Conservation (phyloP, 179 eudicot genomes). For the Silene noctiflora region DNA sequence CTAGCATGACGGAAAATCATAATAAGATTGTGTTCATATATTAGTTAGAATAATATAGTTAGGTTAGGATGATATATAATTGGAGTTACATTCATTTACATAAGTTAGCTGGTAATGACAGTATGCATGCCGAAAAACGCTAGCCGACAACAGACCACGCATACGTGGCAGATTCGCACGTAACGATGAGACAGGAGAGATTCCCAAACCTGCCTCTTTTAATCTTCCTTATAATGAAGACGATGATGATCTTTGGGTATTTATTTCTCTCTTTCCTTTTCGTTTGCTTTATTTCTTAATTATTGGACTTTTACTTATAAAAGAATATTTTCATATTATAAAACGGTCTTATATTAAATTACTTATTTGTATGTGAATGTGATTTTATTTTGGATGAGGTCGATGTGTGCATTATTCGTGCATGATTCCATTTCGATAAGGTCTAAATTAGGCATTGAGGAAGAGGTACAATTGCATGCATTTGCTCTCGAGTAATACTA, state of each 20-base stretch:
- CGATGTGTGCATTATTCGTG: no score
- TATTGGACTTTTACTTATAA: background rate
- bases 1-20: no score
- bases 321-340: no score
- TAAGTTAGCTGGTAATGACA: constrained; percentile 26
- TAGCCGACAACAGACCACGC: constrained; percentile 88
- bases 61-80: background rate
- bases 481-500: no score
- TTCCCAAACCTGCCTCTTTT: constrained; percentile 47
- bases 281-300: background rate
- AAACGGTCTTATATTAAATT: no score
- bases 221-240: constrained; percentile 46
- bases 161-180: constrained; percentile 97
- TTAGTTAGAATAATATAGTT: no score
- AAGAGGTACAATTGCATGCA: no score
- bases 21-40: no score
- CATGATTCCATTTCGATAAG: no score
- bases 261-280: background rate
- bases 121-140: constrained; percentile 95
- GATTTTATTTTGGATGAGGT: no score
- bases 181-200: constrained; percentile 71
- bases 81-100: background rate
- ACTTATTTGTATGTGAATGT: no score
- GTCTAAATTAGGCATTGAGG: no score
- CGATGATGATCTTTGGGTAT: constrained; percentile 81